These are phyloP conservation scores for Hydrangea macrophylla DNA, from an alignment of 148 eudicot genomes.

Conservation along the genomic window DNA sequence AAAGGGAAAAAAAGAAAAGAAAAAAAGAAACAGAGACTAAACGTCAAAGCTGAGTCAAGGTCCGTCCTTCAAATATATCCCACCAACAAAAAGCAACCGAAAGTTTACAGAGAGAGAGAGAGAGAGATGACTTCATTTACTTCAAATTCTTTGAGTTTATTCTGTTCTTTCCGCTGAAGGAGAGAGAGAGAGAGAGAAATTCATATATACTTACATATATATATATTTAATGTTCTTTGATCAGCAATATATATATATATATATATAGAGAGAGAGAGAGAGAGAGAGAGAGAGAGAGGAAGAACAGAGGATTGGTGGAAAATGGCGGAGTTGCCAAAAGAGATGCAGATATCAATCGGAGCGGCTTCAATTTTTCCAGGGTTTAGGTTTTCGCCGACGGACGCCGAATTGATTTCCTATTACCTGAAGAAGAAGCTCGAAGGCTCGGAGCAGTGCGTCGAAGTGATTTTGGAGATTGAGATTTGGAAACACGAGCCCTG, in stretches of 20 bases:
- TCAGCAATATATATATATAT: background rate
- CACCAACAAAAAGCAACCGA: conserved; percentile 10
- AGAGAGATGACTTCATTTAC: background rate
- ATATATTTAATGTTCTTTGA: too few species aligned
- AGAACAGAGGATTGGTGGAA: background rate
- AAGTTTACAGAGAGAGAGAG: background rate
- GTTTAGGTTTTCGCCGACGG: conserved; percentile 78
- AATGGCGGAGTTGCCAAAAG: conserved; percentile 27
- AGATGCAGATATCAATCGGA: conserved; percentile 54
- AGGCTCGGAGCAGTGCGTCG: conserved; percentile 52
- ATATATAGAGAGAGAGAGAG: background rate
- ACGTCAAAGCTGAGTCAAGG: too few species aligned
- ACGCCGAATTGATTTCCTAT: conserved; percentile 61
- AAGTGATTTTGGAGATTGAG: conserved; percentile 68
- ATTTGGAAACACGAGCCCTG: conserved; percentile 76
- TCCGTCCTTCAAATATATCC: too few species aligned
- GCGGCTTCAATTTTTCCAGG: conserved; percentile 73
- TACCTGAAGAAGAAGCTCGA: conserved; percentile 65
- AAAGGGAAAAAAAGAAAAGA: too few species aligned
- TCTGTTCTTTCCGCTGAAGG: too few species aligned
- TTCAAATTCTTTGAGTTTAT: background rate
- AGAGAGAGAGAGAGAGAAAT: background rate
- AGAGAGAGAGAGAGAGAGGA: background rate
- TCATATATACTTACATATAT: too few species aligned
- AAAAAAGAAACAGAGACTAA: too few species aligned